These are phyloP conservation scores for Coemansia sp. DNA, from an alignment of 192 early-diverging fungal genomes.

Conservation along the genomic window DNA sequence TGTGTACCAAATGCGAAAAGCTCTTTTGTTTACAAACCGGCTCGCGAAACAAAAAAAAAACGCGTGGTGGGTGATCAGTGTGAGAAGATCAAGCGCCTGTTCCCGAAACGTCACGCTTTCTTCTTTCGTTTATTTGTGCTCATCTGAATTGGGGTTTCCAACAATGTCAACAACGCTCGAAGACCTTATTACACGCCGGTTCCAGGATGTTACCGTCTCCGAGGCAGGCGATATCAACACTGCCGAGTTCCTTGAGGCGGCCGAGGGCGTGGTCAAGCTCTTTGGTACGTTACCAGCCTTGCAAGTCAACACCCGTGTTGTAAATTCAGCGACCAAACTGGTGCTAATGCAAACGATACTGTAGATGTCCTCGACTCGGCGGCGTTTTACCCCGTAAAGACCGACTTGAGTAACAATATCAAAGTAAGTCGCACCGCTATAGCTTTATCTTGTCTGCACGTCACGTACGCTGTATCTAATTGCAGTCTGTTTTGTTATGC, in stretches of 20 bases:
- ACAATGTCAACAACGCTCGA: conserved; percentile 42
- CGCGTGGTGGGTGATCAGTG: neutral
- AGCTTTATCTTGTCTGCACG: neutral
- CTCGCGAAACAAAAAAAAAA: neutral
- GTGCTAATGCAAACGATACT: neutral
- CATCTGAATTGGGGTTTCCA: neutral
- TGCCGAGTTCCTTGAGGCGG: conserved; percentile 73
- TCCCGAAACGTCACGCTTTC: neutral
- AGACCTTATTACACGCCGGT: conserved; percentile 62
- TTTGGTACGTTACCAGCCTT: no score
- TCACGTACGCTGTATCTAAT: no score
- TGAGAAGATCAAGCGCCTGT: neutral
- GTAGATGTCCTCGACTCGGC: conserved; percentile 59
- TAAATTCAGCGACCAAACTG: no score
- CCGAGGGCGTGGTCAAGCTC: conserved; percentile 71
- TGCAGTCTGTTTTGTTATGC: no score
- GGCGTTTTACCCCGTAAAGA: conserved; percentile 85
- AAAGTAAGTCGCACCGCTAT: conserved; percentile 21
- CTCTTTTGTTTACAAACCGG: no score
- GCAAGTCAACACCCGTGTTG: no score
- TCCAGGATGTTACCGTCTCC: conserved; percentile 61
- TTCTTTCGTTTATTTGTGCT: neutral
- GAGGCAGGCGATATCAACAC: conserved; percentile 69
- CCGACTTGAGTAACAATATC: conserved; percentile 92
- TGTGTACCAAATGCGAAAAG: neutral